Base-by-base conservation (phyloP, 2,329 filamentous ascomycete genomes). In the Ophiocordyceps camponoti-leonardi region DNA sequence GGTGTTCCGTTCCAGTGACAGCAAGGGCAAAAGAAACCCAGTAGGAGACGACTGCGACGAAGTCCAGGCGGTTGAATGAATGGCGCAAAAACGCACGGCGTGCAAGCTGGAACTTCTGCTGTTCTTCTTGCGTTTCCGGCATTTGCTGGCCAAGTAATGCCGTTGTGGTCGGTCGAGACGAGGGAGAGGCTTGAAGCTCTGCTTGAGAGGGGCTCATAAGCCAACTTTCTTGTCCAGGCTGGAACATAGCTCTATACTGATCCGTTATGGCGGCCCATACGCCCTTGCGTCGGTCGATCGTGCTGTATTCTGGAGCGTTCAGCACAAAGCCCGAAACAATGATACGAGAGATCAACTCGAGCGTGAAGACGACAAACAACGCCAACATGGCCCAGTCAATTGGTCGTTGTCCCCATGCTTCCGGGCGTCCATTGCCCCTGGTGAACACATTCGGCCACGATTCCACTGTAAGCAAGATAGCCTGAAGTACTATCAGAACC, bases 31-130 rank as follows among this genome's bases (percentile, higher is more conserved):
- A 92, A 1, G 86, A 81, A 47, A 94, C 81, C 92, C 92, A 98
- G 62, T 87, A 98, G 0, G 90, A 83, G n/a, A 92, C 71, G 8
- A 98, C 83, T 2, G 92, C 93, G 45, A 98, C 69, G 61, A 96
- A 95, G 60, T 98, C 92, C 12, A 96, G 73, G 45, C 92, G 78
- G 58, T 96, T 96, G 66, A 98, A 98, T 1, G 86, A 88, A 61
- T 98, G 92, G 16, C 92, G 79, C 46, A 98, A 67, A 61, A 95
- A 96, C 1, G 92, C 93, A 50, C 92, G 78, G 45, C 92, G 81
- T 16, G 93, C 90, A 46, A 98, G 73, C 51, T 94, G 82, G 52
- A 82, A 73, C 49, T 90, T 80, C 59, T 92, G 86, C 53, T 88
- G 83, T 50, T 94, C 77, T 67, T 73, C 84, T 51, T 71, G 71